A percentile compares a stretch with the other conserved stretches of the same genome.
Conservation (phyloP, 768 basidiomycete species). For the Rhodotorula sphaerocarpa region DNA sequence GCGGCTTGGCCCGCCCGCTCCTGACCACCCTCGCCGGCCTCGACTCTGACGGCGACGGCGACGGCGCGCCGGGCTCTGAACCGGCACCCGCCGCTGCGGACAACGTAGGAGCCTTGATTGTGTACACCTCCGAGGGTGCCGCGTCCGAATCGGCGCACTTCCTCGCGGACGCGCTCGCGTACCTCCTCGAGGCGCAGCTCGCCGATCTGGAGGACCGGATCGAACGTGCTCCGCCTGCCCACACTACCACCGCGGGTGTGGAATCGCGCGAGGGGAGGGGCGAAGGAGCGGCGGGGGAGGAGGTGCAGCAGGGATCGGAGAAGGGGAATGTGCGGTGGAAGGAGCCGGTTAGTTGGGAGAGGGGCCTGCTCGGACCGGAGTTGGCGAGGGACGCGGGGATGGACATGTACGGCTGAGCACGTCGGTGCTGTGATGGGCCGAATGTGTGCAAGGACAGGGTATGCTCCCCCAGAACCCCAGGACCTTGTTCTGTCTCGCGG, state of each 20-base stretch:
- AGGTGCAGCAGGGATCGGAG: too few relatives aligned
- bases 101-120: constrained; percentile 8
- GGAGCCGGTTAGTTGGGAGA: constrained; percentile 32
- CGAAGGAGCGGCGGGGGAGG: not conserved
- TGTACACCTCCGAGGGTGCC: constrained; percentile 28
- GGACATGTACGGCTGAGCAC: constrained; percentile 23
- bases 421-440: too few relatives aligned
- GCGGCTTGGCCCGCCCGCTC: constrained; percentile 24
- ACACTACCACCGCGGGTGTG: too few relatives aligned
- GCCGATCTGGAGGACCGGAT: not conserved
- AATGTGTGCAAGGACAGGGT: too few relatives aligned
- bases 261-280: not conserved
- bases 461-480: too few relatives aligned
- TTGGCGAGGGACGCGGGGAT: constrained; percentile 4
- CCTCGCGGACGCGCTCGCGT: constrained; percentile 19
- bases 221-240: not conserved
- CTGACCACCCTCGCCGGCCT: constrained; percentile 4
- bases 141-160: not conserved
- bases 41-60: too few relatives aligned
- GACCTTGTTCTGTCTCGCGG: too few relatives aligned
- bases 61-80: not conserved
- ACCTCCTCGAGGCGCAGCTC: not conserved
- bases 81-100: not conserved
- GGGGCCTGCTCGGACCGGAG: constrained; percentile 24
- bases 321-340: constrained; percentile 7